Evolutionary conservation across 2,329 filamentous ascomycete species (phyloP), one percentile per base, ranked within the genome.

Genomic region (Epicoccum sorghinum): DNA sequence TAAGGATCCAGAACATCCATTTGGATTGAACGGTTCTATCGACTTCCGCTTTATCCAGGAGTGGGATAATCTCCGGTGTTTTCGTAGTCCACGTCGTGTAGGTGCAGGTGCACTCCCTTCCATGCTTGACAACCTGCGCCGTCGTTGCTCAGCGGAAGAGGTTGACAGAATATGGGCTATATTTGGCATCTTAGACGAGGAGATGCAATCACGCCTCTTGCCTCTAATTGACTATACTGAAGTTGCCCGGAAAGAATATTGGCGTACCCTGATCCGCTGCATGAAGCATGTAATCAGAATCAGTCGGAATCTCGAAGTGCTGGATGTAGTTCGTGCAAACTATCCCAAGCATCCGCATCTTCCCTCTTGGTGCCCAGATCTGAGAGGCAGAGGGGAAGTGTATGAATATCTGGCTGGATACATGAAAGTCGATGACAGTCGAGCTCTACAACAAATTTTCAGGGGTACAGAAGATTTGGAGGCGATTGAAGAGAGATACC

Each of bases 311-410:
- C 22, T 47, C 4, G 12, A 0, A 10, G 23, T 42, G 12, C 32
- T 41, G 32, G 13, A 24, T 7, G 24, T 49, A 6, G 39, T 40
- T 5, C 12, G 5, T n/a, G 32, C 54, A 1, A 7, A 25, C 2
- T 6, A 3, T 1, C 24, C 22, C 3, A 24, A 25, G 9, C 27
- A 23, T 6, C 2, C 29, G 7, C 1, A 30, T 5, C n/a, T 52
- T 5, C 48, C 54, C 4, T 52, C 54, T 2, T 57, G 48, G 48
- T 57, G 54, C 35, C 44, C 40, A 1, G 36, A 52, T 12, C 27
- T 46, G 23, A 22, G 24, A 6, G 46, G 29, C 9, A 40, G 44
- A 14, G 40, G 32, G 5, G 18, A 14, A 4, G 8, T 7, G 1
- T 1, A 1, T 1, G 6, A 12, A 7, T 23, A 27, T 9, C 3